Percentiles rank a stretch among this genome's conserved stretches.
phyloP scores from a whole-genome alignment of 805 yeast genomes.

The Pichia scutulata region DNA sequence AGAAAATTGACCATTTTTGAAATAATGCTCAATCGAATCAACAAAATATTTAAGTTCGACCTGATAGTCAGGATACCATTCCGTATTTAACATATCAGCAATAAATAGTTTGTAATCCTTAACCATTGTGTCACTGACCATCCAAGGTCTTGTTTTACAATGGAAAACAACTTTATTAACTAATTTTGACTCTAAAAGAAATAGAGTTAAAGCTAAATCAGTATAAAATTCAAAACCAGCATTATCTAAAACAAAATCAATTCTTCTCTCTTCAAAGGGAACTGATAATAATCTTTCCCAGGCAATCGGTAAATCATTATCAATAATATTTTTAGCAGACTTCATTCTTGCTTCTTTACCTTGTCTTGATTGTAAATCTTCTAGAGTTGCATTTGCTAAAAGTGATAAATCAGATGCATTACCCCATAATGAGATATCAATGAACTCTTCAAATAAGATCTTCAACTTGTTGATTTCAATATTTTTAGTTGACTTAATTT shows the following conservation, averaged over 20 bases:
- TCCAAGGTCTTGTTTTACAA: conserved; percentile 91
- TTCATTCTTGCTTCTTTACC: conserved; percentile 81
- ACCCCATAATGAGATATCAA: conserved; percentile 93
- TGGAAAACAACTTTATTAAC: conserved; percentile 65
- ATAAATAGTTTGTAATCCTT: conserved; percentile 63
- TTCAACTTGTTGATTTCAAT: conserved; percentile 37
- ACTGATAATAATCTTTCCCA: conserved; percentile 43
- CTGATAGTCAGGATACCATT: conserved; percentile 42
- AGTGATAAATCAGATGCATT: conserved; percentile 93
- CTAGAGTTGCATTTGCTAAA: conserved; percentile 79
- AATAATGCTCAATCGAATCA: conserved; percentile 36
- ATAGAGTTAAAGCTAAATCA: conserved; percentile 61
- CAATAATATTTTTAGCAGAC: conserved; percentile 70
- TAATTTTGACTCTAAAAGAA: conserved; percentile 63
- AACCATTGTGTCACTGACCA: conserved; percentile 92
- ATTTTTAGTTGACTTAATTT: conserved; percentile 2
- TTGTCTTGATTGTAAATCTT: conserved; percentile 85
- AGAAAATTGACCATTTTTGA: conserved; percentile 38
- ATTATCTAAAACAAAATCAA: conserved; percentile 85
- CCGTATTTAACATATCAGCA: conserved; percentile 43
- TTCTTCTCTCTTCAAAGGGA: conserved; percentile 34
- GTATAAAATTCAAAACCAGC: conserved; percentile 93
- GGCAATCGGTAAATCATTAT: conserved; percentile 63
- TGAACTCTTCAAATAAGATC: conserved; percentile 69
- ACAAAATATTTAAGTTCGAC: conserved; percentile 43